These are phyloP conservation scores for Alternaria longipes DNA, from an alignment of 2,329 filamentous ascomycete genomes.

Conservation along the genomic window DNA sequence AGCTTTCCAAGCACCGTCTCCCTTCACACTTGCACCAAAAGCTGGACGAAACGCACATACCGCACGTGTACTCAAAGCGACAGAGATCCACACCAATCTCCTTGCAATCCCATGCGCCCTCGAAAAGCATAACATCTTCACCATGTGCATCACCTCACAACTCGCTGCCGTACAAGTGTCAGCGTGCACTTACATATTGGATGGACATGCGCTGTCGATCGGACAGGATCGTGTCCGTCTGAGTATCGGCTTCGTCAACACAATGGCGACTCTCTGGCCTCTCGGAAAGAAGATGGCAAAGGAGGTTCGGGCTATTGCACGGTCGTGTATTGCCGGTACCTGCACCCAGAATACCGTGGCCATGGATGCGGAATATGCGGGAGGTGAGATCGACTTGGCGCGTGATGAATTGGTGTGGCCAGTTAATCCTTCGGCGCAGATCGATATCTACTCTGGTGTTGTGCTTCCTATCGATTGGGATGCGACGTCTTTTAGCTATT, in stretches of 20 bases:
- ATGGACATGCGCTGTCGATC: slow-evolving; percentile 67
- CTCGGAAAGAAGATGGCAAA: slow-evolving; percentile 73
- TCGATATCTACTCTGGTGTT: slow-evolving; percentile 47
- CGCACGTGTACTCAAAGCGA: slow-evolving; percentile 79
- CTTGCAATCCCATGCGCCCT: slow-evolving; percentile 76
- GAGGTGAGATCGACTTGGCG: slow-evolving; percentile 36
- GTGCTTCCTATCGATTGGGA: slow-evolving; percentile 36
- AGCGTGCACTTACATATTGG: slow-evolving; percentile 65
- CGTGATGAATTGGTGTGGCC: slow-evolving; percentile 44
- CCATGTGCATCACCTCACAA: slow-evolving; percentile 40
- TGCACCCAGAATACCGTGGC: slow-evolving; percentile 18
- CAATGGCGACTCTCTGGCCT: slow-evolving; percentile 74
- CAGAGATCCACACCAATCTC: slow-evolving; percentile 77
- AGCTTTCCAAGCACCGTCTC: slow-evolving; percentile 67
- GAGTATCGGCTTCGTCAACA: slow-evolving; percentile 76
- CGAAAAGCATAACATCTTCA: slow-evolving; percentile 68
- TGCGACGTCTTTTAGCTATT: slow-evolving; percentile 19
- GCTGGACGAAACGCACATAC: slow-evolving; percentile 67
- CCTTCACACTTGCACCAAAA: slow-evolving; percentile 58
- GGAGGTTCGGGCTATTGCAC: slow-evolving; percentile 78
- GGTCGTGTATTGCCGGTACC: slow-evolving; percentile 64
- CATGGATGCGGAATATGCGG: slow-evolving; percentile 19
- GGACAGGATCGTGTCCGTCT: slow-evolving; percentile 78
- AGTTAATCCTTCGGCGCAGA: slow-evolving; percentile 37
- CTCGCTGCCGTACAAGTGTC: slow-evolving; percentile 59